These are phyloP conservation scores for Aegilops sharonensis DNA, from an alignment of 176 grass and related monocot genomes.

Conservation along the genomic window DNA sequence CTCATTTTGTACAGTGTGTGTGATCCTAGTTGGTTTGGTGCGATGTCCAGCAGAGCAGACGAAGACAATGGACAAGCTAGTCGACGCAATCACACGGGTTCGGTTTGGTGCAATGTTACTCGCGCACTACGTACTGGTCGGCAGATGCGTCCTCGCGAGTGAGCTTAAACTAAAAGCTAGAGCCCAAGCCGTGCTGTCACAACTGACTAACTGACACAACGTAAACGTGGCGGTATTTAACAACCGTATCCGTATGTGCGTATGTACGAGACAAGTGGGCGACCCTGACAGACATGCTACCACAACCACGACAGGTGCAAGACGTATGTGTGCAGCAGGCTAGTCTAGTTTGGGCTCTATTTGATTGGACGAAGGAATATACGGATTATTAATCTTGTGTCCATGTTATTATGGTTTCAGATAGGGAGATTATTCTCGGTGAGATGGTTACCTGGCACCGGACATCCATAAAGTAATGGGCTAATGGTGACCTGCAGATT, in stretches of 20 bases:
- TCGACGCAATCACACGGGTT: conserved; percentile 26
- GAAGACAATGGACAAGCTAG: background rate
- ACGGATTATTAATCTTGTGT: background rate
- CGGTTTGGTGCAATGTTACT: conserved; percentile 27
- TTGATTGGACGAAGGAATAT: conserved; percentile 9
- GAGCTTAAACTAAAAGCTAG: conserved; percentile 14
- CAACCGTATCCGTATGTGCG: conserved; percentile 10
- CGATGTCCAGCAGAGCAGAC: background rate
- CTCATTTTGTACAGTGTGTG: too few species aligned
- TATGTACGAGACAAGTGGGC: conserved; percentile 9
- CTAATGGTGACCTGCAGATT: background rate
- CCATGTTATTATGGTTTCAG: conserved; percentile 1
- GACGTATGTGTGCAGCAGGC: background rate
- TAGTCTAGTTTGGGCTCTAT: background rate
- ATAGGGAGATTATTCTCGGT: conserved; percentile 6
- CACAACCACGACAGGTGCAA: background rate
- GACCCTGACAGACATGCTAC: background rate
- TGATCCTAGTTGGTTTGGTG: background rate
- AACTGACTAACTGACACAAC: conserved; percentile 8
- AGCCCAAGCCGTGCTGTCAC: conserved; percentile 28
- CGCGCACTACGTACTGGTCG: conserved; percentile 18
- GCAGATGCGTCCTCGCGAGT: conserved; percentile 23
- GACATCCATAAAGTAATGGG: conserved; percentile 9
- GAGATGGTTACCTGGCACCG: conserved; percentile 40
- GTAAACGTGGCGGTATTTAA: conserved; percentile 32